phyloP scores from a whole-genome alignment of 345 rosid species.

The Conringia planisiliqua region DNA sequence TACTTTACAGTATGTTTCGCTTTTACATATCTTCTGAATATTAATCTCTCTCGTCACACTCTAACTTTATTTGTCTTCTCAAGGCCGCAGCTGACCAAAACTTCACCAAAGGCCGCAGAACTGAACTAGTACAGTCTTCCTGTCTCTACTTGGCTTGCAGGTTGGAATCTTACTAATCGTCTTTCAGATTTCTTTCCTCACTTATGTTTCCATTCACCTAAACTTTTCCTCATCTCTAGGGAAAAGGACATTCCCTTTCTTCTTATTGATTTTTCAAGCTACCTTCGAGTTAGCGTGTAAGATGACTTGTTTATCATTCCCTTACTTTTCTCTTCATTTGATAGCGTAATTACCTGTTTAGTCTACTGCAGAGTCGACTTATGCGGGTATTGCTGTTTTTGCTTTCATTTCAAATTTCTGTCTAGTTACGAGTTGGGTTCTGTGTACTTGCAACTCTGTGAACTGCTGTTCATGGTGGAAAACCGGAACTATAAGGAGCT shows the following conservation, averaged over 20 bases:
- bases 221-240: constrained; percentile 47
- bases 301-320: constrained; percentile 15
- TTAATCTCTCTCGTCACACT: background rate
- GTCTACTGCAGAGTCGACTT: background rate
- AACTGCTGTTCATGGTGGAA: constrained; percentile 57
- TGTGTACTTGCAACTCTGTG: constrained; percentile 85
- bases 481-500: constrained; percentile 52
- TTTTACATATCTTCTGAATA: background rate
- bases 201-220: background rate
- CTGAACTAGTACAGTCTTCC: constrained; percentile 77
- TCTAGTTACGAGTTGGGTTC: constrained; percentile 89
- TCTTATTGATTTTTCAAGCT: constrained; percentile 84
- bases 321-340: background rate
- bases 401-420: constrained; percentile 15
- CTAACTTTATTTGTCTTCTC: constrained; percentile 24
- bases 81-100: constrained; percentile 35
- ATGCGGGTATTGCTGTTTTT: background rate
- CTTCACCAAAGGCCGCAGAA: constrained; percentile 80
- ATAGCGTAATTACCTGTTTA: too few species aligned
- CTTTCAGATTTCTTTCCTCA: too few species aligned
- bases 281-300: constrained; percentile 74
- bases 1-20: constrained; percentile 54
- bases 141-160: constrained; percentile 93
- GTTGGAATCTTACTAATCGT: constrained; percentile 4
- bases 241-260: constrained; percentile 62